Conservation (phyloP, 2,329 filamentous ascomycete genomes). For the Exophiala sp. region DNA sequence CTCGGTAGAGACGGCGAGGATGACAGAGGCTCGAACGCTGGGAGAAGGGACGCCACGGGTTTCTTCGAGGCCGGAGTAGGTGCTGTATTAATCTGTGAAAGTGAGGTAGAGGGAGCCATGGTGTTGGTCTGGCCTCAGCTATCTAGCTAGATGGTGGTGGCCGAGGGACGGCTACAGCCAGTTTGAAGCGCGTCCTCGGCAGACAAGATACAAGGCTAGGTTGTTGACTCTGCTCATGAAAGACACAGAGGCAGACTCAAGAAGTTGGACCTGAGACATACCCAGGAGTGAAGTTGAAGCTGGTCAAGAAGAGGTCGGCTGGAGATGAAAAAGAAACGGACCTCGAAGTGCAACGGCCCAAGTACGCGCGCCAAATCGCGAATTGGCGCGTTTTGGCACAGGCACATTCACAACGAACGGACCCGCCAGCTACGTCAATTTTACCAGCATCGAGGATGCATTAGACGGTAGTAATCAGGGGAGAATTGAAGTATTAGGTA, state of each 20-base stretch:
- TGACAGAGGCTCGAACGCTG: constrained; percentile 46
- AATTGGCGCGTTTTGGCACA: not conserved
- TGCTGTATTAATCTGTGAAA: constrained; percentile 25
- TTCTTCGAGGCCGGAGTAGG: constrained; percentile 40
- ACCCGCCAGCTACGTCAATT: constrained; percentile 2
- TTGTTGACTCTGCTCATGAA: constrained; percentile 10
- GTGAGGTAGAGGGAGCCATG: constrained; percentile 21
- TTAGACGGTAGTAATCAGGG: too few species aligned
- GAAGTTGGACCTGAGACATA: not conserved
- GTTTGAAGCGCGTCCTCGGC: constrained; percentile 32
- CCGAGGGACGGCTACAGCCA: constrained; percentile 25
- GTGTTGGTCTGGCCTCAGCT: constrained; percentile 12
- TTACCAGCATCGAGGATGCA: not conserved
- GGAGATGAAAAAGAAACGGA: constrained; percentile 1
- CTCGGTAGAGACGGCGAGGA: constrained; percentile 46
- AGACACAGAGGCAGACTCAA: constrained; percentile 4
- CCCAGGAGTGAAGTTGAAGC: constrained; percentile 5
- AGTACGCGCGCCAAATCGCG: not conserved
- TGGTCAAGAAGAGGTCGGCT: constrained; percentile 21
- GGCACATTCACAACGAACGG: not conserved
- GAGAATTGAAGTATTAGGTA: too few species aligned
- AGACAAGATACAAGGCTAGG: constrained; percentile 32
- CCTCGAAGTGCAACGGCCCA: not conserved
- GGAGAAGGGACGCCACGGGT: constrained; percentile 42
- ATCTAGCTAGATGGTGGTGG: constrained; percentile 11